Base-by-base conservation (phyloP, 176 grass and related monocot species). In the Bothriochloa decipiens region DNA sequence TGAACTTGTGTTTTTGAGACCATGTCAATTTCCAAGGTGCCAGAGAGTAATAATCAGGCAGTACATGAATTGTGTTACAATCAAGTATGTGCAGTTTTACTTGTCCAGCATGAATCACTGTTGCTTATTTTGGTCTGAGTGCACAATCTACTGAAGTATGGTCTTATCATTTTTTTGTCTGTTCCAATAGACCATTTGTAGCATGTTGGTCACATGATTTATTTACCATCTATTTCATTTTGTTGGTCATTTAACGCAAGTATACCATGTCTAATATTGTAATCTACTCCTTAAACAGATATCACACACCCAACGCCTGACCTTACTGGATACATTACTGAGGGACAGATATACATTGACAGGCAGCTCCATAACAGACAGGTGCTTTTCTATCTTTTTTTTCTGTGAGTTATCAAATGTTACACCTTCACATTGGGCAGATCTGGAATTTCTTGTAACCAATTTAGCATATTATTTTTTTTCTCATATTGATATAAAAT, bases 261-360 rank as follows among this genome's bases (percentile, higher is more conserved):
- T 33, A 50, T 64, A 16, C 22, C 7, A 5, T 70, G 37, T 26
- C n/a, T 72, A 64, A 79, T 39, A 28, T 29, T 68, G 6, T 76
- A 17, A 6, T 49, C 18, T 75, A 20, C 17, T 47, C 12, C 13
- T 87, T 17, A 83, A 85, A 86, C 78, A 99, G 97, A 99, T 94
- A 99, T 99, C 87, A 99, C 97, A 37, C 97, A 99, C 94, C 97
- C 97, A 60, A 99, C 93, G 69, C 97, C 97, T 76, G 97, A 99
- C 89, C 89, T 99, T 76, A 99, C 97, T 75, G 97, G 97, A 46
- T 99, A 99, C 76, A 99, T 99, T 81, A 99, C 97, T 4, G 97
- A 99, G 92, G 97, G 97, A 55, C 97, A 99, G 85, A 99, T 99
- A 87, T 99, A 99, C 86, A 96, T 99, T 65, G 97, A 99, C 50